These are phyloP conservation scores for Candolleomyces aberdarensis DNA, from an alignment of 768 basidiomycete genomes.

Conservation along the genomic window DNA sequence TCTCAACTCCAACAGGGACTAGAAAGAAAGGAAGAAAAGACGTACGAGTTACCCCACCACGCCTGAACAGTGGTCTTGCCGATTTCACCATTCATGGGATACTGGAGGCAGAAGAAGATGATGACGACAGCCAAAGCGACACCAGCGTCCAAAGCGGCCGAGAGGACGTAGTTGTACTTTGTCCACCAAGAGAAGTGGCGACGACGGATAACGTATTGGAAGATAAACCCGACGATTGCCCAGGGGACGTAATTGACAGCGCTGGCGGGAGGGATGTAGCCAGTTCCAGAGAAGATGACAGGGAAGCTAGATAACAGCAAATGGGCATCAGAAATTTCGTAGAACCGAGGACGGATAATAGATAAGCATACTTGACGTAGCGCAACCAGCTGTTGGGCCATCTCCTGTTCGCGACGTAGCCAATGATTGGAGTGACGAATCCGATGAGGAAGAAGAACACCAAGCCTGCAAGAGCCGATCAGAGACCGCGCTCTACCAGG, in stretches of 20 bases:
- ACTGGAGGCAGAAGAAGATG: constrained; percentile 64
- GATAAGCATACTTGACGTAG: constrained; percentile 55
- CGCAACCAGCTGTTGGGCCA: constrained; percentile 63
- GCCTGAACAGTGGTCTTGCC: constrained; percentile 46
- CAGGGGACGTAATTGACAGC: constrained; percentile 69
- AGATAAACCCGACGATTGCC: constrained; percentile 62
- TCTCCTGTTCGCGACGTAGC: constrained; percentile 50
- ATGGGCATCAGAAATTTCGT: background rate
- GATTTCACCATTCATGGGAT: constrained; percentile 58
- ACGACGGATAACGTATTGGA: constrained; percentile 59
- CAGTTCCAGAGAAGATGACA: constrained; percentile 59
- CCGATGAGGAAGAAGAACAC: constrained; percentile 75
- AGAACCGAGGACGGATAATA: background rate
- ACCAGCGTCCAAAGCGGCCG: constrained; percentile 71
- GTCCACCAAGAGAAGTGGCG: constrained; percentile 66
- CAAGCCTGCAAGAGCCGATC: constrained; percentile 1
- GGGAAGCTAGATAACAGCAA: constrained; percentile 35
- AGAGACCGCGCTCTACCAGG: background rate
- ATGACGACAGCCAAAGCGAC: constrained; percentile 52
- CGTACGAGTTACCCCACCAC: constrained; percentile 74
- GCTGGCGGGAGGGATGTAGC: constrained; percentile 60
- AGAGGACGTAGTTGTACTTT: constrained; percentile 71
- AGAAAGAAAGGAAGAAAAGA: constrained; percentile 12
- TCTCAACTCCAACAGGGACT: background rate
- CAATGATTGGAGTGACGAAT: constrained; percentile 52